A percentile compares a stretch with the other conserved stretches of the same genome.
Conservation (phyloP, 495 filamentous ascomycete species). For the Bacidia rubella region DNA sequence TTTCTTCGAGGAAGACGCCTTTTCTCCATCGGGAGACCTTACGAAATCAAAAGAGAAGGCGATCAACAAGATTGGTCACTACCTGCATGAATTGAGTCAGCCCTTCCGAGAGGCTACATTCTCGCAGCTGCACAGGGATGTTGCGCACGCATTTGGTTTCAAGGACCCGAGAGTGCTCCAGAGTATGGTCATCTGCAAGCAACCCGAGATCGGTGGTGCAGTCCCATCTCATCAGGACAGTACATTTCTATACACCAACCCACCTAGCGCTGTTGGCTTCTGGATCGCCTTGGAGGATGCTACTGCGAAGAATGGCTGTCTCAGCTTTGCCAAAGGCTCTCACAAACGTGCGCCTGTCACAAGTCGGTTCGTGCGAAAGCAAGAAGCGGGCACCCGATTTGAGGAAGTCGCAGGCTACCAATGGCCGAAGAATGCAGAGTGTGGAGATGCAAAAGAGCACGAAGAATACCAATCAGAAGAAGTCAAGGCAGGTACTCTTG, state of each 20-base stretch:
- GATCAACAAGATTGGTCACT: constrained; percentile 96
- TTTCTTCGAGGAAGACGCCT: constrained; percentile 82
- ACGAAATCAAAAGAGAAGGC: constrained; percentile 63
- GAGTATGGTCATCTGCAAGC: constrained; percentile 97
- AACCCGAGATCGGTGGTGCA: constrained; percentile 83
- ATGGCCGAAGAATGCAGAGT: constrained; percentile 28
- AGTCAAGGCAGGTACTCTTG: constrained; percentile 76
- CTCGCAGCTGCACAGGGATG: constrained; percentile 39
- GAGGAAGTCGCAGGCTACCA: constrained; percentile 25
- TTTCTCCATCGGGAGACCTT: constrained; percentile 37
- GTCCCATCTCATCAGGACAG: constrained; percentile 84
- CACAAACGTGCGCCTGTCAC: constrained; percentile 52
- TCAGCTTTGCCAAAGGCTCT: constrained; percentile 71
- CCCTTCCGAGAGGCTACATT: constrained; percentile 54
- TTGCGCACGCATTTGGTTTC: constrained; percentile 64
- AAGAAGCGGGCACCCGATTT: constrained; percentile 42
- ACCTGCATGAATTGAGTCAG: constrained; percentile 60
- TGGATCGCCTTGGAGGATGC: constrained; percentile 96
- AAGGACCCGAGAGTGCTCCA: constrained; percentile 63
- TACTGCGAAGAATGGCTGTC: constrained; percentile 67
- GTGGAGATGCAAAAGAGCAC: constrained; percentile 19
- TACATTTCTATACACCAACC: constrained; percentile 84
- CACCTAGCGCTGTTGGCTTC: constrained; percentile 81
- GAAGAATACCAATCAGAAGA: constrained; percentile 56
- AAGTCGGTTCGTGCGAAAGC: constrained; percentile 61